A percentile compares a stretch with the other conserved stretches of the same genome.
Evolutionary conservation across 108 stramenopile species (phyloP).

Genomic region (Cyclotella atomus): DNA sequence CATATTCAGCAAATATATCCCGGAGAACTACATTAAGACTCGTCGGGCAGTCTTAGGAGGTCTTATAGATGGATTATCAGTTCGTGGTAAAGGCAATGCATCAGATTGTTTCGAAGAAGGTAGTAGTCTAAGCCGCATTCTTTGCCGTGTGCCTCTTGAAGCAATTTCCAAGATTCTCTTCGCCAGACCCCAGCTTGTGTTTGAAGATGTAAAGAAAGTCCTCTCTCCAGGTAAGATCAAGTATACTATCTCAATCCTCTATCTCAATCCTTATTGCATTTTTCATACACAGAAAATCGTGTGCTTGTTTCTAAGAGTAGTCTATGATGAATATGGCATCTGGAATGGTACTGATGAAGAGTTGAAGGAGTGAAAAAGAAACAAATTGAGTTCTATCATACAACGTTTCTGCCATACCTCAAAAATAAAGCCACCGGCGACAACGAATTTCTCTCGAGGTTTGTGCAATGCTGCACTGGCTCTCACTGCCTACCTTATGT

Average conservation of each 20-base stretch:
- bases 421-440: neutral
- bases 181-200: conserved; percentile 4
- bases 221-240: neutral
- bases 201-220: conserved; percentile 13
- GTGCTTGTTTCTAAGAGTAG: neutral
- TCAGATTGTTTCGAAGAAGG: conserved; percentile 14
- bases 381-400: conserved; percentile 1
- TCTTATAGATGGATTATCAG: conserved; percentile 23
- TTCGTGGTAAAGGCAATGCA: neutral
- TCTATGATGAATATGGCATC: too few species aligned
- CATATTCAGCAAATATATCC: conserved; percentile 9
- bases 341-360: neutral
- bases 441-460: conserved; percentile 10
- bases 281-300: neutral
- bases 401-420: neutral
- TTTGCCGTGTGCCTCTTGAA: conserved; percentile 18
- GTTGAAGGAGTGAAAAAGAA: neutral
- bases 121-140: neutral
- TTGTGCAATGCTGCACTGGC: conserved; percentile 23
- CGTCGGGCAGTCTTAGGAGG: conserved; percentile 10
- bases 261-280: neutral
- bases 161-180: conserved; percentile 23
- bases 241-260: neutral
- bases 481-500: conserved; percentile 2
- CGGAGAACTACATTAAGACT: conserved; percentile 10